A percentile compares a stretch with the other conserved stretches of the same genome.
Conservation (phyloP, 2,329 filamentous ascomycete species). For the Scedosporium apiospermum region DNA sequence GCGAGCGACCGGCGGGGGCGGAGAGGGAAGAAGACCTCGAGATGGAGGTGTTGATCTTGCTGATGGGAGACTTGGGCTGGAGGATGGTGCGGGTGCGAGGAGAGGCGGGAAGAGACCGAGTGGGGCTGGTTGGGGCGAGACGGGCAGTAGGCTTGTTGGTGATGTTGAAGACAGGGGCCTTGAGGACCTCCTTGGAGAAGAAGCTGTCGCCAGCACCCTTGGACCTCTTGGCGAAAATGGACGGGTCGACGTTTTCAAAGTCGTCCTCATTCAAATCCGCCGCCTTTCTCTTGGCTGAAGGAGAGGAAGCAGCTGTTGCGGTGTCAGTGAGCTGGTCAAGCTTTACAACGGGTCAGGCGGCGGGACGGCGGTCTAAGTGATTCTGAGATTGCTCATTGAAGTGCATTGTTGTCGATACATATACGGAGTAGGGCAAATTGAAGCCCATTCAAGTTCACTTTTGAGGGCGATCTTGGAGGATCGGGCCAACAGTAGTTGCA, state of each 20-base stretch:
- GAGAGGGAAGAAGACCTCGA: constrained; percentile 45
- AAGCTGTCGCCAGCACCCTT: constrained; percentile 36
- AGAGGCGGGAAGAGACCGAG: constrained; percentile 18
- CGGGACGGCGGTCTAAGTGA: not conserved
- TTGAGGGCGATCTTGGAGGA: not conserved
- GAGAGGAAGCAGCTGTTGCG: constrained; percentile 13
- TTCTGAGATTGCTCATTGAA: not conserved
- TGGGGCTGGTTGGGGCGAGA: constrained; percentile 20
- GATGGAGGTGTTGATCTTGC: constrained; percentile 33
- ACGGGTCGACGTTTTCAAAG: constrained; percentile 53
- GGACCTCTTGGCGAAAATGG: constrained; percentile 46
- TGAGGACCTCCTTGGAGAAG: constrained; percentile 35
- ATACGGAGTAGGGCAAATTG: no score
- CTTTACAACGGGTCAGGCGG: not conserved
- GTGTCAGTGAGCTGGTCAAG: constrained; percentile 15
- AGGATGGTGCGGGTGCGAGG: constrained; percentile 35
- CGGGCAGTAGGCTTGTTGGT: constrained; percentile 29
- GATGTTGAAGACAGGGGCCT: constrained; percentile 33
- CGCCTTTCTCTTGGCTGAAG: constrained; percentile 48
- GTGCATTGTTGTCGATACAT: no score
- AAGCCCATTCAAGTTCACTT: not conserved
- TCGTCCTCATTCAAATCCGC: constrained; percentile 36
- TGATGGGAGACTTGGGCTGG: constrained; percentile 42
- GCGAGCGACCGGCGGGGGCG: constrained; percentile 73
- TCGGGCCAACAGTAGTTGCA: not conserved